Conservation (phyloP, 768 basidiomycete genomes). For the Cystobasidium tubakii region DNA sequence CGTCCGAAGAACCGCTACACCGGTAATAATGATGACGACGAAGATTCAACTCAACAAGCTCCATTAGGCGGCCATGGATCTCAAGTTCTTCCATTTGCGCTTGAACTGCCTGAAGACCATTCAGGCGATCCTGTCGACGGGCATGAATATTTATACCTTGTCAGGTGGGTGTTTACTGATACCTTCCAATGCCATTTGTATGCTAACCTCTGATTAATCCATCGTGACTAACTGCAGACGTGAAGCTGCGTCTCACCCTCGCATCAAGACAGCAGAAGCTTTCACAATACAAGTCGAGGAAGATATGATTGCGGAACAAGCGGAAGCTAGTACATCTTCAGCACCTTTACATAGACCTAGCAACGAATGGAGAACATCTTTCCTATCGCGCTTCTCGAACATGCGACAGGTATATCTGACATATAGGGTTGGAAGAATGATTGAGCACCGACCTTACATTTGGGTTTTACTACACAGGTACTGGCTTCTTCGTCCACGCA, state of each 20-base stretch:
- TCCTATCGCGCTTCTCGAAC: constrained; percentile 29
- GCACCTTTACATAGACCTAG: constrained; percentile 23
- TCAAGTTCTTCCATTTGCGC: constrained; percentile 49
- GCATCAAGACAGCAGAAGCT: constrained; percentile 18
- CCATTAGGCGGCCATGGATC: constrained; percentile 43
- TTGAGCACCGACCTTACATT: too few species aligned
- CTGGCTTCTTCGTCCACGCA: not conserved
- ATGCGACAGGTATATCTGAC: constrained; percentile 30
- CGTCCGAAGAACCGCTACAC: constrained; percentile 3
- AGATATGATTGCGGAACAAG: not conserved
- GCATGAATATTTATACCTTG: constrained; percentile 47
- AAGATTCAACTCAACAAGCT: constrained; percentile 11
- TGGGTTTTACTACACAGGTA: not conserved
- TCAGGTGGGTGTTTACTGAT: constrained; percentile 36
- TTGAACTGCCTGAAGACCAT: constrained; percentile 47
- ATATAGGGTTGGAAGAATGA: too few species aligned
- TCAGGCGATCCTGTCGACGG: constrained; percentile 49
- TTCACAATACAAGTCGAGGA: not conserved
- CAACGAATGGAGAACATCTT: constrained; percentile 23
- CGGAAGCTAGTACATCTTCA: not conserved
- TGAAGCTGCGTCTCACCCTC: constrained; percentile 39
- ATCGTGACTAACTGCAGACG: not conserved
- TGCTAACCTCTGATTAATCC: too few species aligned
- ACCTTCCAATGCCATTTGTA: not conserved
- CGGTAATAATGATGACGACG: constrained; percentile 11